Evolutionary conservation across 768 basidiomycete species (phyloP).

Genomic region (Scleroderma citrinum): DNA sequence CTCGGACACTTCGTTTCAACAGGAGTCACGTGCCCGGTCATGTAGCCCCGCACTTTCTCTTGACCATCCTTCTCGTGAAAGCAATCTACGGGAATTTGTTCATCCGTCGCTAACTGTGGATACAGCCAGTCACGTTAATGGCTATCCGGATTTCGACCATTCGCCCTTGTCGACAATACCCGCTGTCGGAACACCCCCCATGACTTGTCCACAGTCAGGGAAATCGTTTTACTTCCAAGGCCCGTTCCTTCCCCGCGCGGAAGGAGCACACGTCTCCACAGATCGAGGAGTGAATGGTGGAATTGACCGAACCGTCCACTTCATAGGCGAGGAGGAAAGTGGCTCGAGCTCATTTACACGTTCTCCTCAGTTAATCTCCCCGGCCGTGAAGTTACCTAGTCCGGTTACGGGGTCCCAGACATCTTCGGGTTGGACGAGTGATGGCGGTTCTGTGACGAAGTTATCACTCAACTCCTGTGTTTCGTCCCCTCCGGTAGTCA

Average conservation of each 20-base stretch:
- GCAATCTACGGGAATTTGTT: slow-evolving; percentile 8
- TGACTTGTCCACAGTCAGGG: slow-evolving; percentile 10
- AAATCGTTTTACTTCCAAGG: slow-evolving; percentile 12
- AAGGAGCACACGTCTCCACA: slow-evolving; percentile 13
- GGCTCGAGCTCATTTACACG: slow-evolving; percentile 20
- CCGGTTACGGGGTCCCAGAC: slow-evolving; percentile 15
- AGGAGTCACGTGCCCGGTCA: slow-evolving; percentile 17
- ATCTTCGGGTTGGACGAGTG: slow-evolving; percentile 25
- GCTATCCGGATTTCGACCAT: slow-evolving; percentile 19
- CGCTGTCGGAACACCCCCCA: slow-evolving; percentile 24
- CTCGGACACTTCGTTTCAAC: slow-evolving; percentile 7
- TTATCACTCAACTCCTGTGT: slow-evolving; percentile 7
- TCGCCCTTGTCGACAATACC: slow-evolving; percentile 28
- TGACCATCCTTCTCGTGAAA: slow-evolving; percentile 19
- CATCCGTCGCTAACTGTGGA: slow-evolving; percentile 9
- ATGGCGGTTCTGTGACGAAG: slow-evolving; percentile 19
- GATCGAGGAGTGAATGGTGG: slow-evolving; percentile 10
- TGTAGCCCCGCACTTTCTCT: slow-evolving; percentile 27
- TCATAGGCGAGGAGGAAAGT: slow-evolving; percentile 11
- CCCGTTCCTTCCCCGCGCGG: slow-evolving; percentile 28
- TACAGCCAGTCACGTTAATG: slow-evolving; percentile 4
- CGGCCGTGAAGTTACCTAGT: slow-evolving; percentile 24
- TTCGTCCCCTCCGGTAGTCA: slow-evolving; percentile 8
- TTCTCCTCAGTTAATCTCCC: slow-evolving; percentile 25
- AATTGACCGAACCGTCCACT: neutral